Conservation (phyloP, 345 rosid genomes). For the Litchi chinensis region DNA sequence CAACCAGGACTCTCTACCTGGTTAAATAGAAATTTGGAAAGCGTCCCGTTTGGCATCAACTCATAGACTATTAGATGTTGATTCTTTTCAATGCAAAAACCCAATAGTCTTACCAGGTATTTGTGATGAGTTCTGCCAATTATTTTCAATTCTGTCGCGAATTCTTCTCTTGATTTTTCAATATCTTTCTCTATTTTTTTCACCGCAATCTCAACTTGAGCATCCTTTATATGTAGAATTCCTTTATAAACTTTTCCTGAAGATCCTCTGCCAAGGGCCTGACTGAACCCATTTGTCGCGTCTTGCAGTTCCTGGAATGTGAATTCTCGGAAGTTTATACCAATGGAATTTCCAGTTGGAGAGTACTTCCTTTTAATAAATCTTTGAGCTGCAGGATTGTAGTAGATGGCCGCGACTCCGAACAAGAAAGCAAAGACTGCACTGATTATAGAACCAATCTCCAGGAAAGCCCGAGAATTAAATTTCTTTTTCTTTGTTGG, state of each 20-base stretch:
- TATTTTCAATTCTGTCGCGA: conserved; percentile 35
- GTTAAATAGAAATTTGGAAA: conserved; percentile 24
- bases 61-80: conserved; percentile 32
- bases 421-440: conserved; percentile 24
- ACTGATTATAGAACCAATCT: conserved; percentile 22
- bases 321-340: conserved; percentile 34
- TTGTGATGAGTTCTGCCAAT: conserved; percentile 35
- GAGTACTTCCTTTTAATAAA: conserved; percentile 1
- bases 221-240: conserved; percentile 12
- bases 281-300: conserved; percentile 32
- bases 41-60: conserved; percentile 30
- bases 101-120: conserved; percentile 34
- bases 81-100: conserved; percentile 31
- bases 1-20: conserved; percentile 24
- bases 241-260: conserved; percentile 36
- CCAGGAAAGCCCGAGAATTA: not conserved
- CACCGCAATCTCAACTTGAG: conserved; percentile 29
- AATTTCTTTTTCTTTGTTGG: conserved; percentile 7
- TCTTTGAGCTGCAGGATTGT: conserved; percentile 24
- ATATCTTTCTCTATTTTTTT: conserved; percentile 28
- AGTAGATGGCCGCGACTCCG: conserved; percentile 25
- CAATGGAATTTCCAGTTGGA: conserved; percentile 10
- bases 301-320: conserved; percentile 24
- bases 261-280: conserved; percentile 32
- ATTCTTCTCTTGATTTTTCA: conserved; percentile 28